Evolutionary conservation across 371 early-diverging fungal genomes (phyloP).

Genomic region (Mortierella polycephala): DNA sequence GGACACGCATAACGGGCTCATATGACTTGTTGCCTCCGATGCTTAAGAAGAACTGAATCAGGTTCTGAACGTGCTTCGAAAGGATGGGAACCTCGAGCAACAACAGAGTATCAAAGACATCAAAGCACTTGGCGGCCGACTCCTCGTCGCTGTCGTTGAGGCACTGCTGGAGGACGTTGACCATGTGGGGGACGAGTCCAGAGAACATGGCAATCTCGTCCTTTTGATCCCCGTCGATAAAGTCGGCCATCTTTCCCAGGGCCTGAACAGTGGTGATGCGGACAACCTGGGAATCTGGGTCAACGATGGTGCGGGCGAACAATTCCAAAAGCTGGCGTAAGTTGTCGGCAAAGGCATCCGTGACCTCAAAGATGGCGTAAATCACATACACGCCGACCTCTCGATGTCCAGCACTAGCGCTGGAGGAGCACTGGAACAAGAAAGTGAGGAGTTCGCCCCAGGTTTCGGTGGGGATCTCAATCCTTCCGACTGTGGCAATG

Average conservation of each 20-base stretch:
- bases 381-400: constrained; percentile 88
- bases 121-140: constrained; percentile 77
- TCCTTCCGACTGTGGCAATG: constrained; percentile 84
- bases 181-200: constrained; percentile 85
- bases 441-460: constrained; percentile 85
- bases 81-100: constrained; percentile 84
- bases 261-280: constrained; percentile 82
- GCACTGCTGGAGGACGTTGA: constrained; percentile 79
- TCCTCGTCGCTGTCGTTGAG: constrained; percentile 77
- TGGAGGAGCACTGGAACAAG: constrained; percentile 80
- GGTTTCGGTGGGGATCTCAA: constrained; percentile 78
- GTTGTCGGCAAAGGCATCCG: constrained; percentile 75
- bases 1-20: constrained; percentile 77
- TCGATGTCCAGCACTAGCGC: constrained; percentile 76
- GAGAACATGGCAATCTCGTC: constrained; percentile 76
- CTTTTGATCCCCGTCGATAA: constrained; percentile 77
- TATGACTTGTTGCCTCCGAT: constrained; percentile 75
- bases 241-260: constrained; percentile 86
- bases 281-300: constrained; percentile 86
- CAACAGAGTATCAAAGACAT: constrained; percentile 83
- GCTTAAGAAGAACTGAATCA: constrained; percentile 80
- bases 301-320: constrained; percentile 75
- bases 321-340: constrained; percentile 75
- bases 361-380: constrained; percentile 83
- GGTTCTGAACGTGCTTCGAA: constrained; percentile 77